Evolutionary conservation across 176 grass and related monocot species (phyloP).

Genomic region (Pharus latifolius): DNA sequence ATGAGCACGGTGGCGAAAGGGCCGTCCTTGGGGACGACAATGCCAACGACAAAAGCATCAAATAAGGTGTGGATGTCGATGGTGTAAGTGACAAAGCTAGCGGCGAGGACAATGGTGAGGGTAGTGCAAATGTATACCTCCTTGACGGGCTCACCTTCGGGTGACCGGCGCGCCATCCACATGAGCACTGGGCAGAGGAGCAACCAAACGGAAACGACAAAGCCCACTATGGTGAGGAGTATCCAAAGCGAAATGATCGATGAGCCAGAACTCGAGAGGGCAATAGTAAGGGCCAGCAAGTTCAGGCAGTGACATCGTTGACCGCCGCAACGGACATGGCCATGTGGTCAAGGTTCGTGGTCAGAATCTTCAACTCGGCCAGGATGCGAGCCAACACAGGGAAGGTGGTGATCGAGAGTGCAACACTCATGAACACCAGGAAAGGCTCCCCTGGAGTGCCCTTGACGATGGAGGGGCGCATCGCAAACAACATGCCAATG

Average conservation of each 20-base stretch:
- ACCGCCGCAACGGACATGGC: no score
- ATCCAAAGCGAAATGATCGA: conserved; percentile 1
- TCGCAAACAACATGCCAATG: conserved; percentile 9
- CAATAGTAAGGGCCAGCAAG: conserved; percentile 2
- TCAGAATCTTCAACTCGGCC: conserved; percentile 26
- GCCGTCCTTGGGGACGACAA: no score
- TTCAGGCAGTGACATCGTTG: neutral
- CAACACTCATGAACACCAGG: conserved; percentile 29
- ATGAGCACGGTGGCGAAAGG: no score
- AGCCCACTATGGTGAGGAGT: neutral
- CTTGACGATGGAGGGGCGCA: neutral
- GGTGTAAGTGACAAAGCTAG: no score
- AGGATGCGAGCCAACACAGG: conserved; percentile 29
- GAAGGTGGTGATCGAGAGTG: conserved; percentile 33
- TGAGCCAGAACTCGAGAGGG: neutral
- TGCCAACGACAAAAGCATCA: no score
- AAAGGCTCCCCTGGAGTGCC: neutral
- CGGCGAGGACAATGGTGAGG: no score
- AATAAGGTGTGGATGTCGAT: no score
- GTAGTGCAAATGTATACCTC: no score
- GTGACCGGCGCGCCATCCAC: neutral
- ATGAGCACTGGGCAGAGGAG: neutral
- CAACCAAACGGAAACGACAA: neutral
- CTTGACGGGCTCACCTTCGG: neutral
- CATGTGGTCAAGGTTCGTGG: no score